A percentile compares a stretch with the other conserved stretches of the same genome.
Evolutionary conservation across 441 rosid genomes (phyloP).

Genomic region (Euphorbia schlechtendalii): DNA sequence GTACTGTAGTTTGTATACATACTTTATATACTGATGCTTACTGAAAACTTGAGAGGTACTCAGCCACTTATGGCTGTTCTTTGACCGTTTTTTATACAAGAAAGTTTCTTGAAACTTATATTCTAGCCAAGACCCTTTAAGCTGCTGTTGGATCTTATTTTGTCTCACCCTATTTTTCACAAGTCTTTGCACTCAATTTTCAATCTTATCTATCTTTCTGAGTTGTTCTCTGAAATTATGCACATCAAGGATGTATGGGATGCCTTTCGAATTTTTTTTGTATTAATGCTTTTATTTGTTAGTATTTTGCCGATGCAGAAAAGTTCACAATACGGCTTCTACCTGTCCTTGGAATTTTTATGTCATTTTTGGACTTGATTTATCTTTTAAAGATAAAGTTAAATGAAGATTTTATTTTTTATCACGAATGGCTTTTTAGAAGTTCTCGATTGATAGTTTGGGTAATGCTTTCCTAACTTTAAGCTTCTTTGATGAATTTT

Average conservation of each 20-base stretch:
- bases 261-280: conserved; percentile 8
- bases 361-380: conserved; percentile 52
- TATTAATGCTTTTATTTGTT: conserved; percentile 10
- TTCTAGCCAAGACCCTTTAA: not conserved
- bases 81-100: no score
- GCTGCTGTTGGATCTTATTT: not conserved
- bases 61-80: no score
- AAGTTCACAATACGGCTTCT: conserved; percentile 41
- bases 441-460: conserved; percentile 52
- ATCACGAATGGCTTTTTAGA: conserved; percentile 49
- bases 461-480: conserved; percentile 42
- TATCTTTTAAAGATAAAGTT: conserved; percentile 38
- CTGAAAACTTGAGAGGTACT: not conserved
- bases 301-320: conserved; percentile 36
- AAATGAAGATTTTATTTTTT: conserved; percentile 31
- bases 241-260: not conserved
- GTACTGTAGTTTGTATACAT: conserved; percentile 7
- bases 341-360: conserved; percentile 55
- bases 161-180: not conserved
- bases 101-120: not conserved
- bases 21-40: conserved; percentile 6
- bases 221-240: no score
- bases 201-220: not conserved
- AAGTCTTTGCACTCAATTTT: not conserved
- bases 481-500: conserved; percentile 6